Conservation (phyloP, 805 yeast genomes). For the Candida patagonica region DNA sequence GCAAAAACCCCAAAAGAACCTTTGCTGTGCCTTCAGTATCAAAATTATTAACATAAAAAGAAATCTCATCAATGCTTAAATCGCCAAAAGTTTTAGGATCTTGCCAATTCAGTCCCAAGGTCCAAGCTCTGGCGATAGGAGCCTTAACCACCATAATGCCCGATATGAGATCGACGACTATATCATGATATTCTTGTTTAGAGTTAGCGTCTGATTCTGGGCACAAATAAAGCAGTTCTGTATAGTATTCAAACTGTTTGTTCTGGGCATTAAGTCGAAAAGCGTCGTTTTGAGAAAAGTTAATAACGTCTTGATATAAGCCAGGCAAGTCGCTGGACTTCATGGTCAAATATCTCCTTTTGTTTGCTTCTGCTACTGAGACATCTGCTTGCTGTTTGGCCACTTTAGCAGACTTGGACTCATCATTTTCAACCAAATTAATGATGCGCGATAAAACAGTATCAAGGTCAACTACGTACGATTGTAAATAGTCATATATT, state of each 20-base stretch:
- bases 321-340: constrained; percentile 30
- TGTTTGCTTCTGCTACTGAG: constrained; percentile 11
- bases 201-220: constrained; percentile 32
- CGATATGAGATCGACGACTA: constrained; percentile 48
- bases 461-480: constrained; percentile 22
- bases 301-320: constrained; percentile 48
- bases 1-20: constrained; percentile 50
- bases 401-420: constrained; percentile 16
- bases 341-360: constrained; percentile 15
- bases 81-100: constrained; percentile 46
- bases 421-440: constrained; percentile 18
- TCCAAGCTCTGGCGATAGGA: constrained; percentile 60
- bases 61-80: constrained; percentile 38
- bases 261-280: constrained; percentile 52
- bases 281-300: constrained; percentile 52
- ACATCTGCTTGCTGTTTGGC: background rate
- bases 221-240: constrained; percentile 42
- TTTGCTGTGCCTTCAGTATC: constrained; percentile 53
- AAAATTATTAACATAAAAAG: constrained; percentile 48
- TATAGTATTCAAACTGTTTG: constrained; percentile 46
- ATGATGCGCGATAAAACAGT: constrained; percentile 20
- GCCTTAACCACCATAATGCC: constrained; percentile 67
- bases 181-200: constrained; percentile 33
- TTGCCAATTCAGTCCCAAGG: constrained; percentile 60
- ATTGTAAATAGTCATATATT: constrained; percentile 22